Evolutionary conservation across 2,329 filamentous ascomycete genomes (phyloP).

Genomic region (Fusarium sp.): DNA sequence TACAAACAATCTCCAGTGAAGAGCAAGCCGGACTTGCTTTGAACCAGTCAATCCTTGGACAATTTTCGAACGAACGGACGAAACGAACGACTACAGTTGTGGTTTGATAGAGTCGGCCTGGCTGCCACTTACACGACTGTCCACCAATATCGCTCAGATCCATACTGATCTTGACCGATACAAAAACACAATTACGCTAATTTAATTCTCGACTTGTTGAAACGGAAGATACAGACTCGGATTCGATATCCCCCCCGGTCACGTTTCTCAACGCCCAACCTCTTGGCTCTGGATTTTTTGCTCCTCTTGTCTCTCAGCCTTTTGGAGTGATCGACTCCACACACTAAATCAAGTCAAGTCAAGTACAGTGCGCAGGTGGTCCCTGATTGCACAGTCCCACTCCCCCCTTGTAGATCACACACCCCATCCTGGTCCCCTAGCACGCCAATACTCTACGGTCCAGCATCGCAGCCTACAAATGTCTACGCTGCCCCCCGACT

Average conservation of each 20-base stretch:
- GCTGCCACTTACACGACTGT: slow-evolving; percentile 43
- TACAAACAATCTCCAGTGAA: slow-evolving; percentile 52
- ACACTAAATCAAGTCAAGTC: slow-evolving; percentile 17
- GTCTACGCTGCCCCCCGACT: slow-evolving; percentile 73
- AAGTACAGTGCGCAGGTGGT: slow-evolving; percentile 13
- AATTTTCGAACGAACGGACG: slow-evolving; percentile 39
- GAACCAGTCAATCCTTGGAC: slow-evolving; percentile 61
- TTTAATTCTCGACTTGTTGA: slow-evolving; percentile 46
- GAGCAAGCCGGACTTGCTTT: slow-evolving; percentile 71
- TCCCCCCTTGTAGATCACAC: slow-evolving; percentile 38
- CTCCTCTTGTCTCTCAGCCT: slow-evolving; percentile 46
- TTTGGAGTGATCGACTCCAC: slow-evolving; percentile 46
- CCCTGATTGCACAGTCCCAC: slow-evolving; percentile 40
- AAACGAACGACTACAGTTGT: slow-evolving; percentile 26
- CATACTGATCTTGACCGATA: slow-evolving; percentile 41
- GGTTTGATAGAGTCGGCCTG: slow-evolving; percentile 46
- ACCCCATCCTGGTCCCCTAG: slow-evolving; percentile 42
- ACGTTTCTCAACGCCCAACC: slow-evolving; percentile 42
- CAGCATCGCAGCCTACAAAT: slow-evolving; percentile 62
- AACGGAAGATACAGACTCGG: slow-evolving; percentile 41
- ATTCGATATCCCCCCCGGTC: slow-evolving; percentile 35
- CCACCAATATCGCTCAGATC: slow-evolving; percentile 42
- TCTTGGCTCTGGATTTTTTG: slow-evolving; percentile 38
- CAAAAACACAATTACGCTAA: slow-evolving; percentile 41
- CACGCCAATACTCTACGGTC: slow-evolving; percentile 47